These are phyloP conservation scores for Dorcoceras hygrometricum DNA, from an alignment of 257 asterid species.

Conservation along the genomic window DNA sequence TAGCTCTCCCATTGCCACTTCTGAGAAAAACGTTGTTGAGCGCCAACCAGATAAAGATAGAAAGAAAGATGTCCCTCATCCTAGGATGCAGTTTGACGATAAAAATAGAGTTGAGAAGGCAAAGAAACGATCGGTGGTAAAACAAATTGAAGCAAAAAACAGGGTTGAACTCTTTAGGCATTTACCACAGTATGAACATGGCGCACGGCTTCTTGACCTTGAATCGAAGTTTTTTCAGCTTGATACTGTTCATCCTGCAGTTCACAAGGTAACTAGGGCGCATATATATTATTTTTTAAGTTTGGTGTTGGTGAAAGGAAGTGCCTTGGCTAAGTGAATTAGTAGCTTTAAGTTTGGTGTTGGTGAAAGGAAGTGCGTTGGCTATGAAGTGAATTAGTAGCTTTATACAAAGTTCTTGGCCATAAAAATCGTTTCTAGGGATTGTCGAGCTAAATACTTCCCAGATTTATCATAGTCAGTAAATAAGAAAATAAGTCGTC, in stretches of 20 bases:
- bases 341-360: not conserved
- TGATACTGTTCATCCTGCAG: conserved; percentile 76
- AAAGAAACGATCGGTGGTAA: conserved; percentile 82
- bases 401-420: not conserved
- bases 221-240: conserved; percentile 74
- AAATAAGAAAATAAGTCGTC: conserved; percentile 6
- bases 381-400: not conserved
- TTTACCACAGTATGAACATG: conserved; percentile 74
- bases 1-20: conserved; percentile 48
- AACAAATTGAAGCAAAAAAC: conserved; percentile 78
- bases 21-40: conserved; percentile 64
- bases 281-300: not conserved
- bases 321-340: too few relatives aligned
- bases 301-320: conserved; percentile 10
- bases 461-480: not conserved
- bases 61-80: conserved; percentile 94
- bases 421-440: not conserved
- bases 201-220: conserved; percentile 63
- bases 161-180: conserved; percentile 96
- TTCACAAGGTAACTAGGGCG: conserved; percentile 54
- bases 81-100: conserved; percentile 97
- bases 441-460: not conserved
- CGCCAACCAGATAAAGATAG: conserved; percentile 82
- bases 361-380: conserved; percentile 12
- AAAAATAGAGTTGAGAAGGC: conserved; percentile 87